Percentiles rank a stretch among this genome's conserved stretches.
phyloP scores from a whole-genome alignment of 768 basidiomycete genomes.

The Russula dissimulans region DNA sequence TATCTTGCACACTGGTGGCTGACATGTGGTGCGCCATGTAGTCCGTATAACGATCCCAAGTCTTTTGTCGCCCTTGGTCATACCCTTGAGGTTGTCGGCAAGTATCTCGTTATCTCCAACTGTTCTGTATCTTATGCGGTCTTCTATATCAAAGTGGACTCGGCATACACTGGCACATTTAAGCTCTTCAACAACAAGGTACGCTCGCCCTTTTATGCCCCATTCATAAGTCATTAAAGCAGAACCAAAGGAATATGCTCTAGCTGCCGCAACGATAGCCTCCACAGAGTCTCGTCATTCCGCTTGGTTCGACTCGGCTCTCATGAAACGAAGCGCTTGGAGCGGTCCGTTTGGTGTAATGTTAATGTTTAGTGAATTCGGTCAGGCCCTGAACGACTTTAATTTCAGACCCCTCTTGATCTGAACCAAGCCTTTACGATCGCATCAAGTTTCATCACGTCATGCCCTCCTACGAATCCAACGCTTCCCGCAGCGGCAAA shows the following conservation, averaged over 20 bases:
- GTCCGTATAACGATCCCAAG: constrained; percentile 37
- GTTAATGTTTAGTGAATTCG: constrained; percentile 17
- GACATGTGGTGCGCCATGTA: constrained; percentile 12
- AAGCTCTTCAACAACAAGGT: constrained; percentile 37
- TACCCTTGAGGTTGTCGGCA: constrained; percentile 45
- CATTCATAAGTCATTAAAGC: background rate
- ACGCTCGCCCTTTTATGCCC: constrained; percentile 25
- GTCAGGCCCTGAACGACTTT: constrained; percentile 26
- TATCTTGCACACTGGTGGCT: background rate
- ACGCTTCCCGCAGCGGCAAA: constrained; percentile 41
- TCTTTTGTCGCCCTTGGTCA: constrained; percentile 43
- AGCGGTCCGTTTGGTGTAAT: constrained; percentile 45
- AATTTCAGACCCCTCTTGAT: constrained; percentile 31
- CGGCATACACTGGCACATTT: constrained; percentile 51
- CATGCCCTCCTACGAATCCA: constrained; percentile 47
- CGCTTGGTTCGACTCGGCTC: constrained; percentile 49
- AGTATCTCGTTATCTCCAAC: background rate
- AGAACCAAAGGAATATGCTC: constrained; percentile 31
- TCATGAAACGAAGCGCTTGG: constrained; percentile 44
- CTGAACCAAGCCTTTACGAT: constrained; percentile 35
- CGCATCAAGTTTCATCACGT: constrained; percentile 37
- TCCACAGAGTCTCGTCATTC: constrained; percentile 55
- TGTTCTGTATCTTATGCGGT: background rate
- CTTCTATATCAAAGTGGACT: constrained; percentile 21
- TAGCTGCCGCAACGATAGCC: constrained; percentile 47